Base-by-base conservation (phyloP, 805 yeast species). In the Monosporozyma siamensis region DNA sequence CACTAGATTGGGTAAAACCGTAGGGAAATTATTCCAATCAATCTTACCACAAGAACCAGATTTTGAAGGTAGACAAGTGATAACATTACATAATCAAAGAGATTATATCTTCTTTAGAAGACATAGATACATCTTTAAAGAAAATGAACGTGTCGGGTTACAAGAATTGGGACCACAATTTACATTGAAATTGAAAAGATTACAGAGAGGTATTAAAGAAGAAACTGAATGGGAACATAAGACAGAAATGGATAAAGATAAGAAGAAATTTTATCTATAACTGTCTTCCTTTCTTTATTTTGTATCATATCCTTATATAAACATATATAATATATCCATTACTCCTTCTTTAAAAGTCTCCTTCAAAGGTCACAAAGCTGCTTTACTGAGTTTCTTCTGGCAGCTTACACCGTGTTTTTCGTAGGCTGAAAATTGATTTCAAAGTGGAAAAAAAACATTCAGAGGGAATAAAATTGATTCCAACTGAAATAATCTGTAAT, bases 101-200 rank as follows among this genome's bases (percentile, higher is more conserved):
- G 98, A 92, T 63, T 92, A 74, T 61, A 84, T 92, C 34, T 92
- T 92, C 56, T 90, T 92, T 72, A 76, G 98, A 67, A 78, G 97
- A 66, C 98, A 92, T 59, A 75, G 98, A 55, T 92, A 92, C 55
- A 69, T 87, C 1, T 92, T 92, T 67, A 74, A 77, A 57, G 84
- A 87, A 59, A 96, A 88, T 51, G 95, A 87, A 62, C 80, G 78
- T 54, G 97, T 90, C 2, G 98, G 97, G 6, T 67, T 92, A 40
- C 98, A 92, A 58, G 98, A 92, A 59, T 68, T 92, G 35, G 98
- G 98, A 0, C 98, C 98, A 1, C 97, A 89, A 63, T 92, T 92
- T 63, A 92, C 98, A 1, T 66, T 92, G 60, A 81, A 83, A 58
- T 67, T 92, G 52, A 77, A 95, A 63, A 74, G 97, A 56, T 69